Conservation (phyloP, 108 stramenopile species). For the Aurantiochytrium sp. region DNA sequence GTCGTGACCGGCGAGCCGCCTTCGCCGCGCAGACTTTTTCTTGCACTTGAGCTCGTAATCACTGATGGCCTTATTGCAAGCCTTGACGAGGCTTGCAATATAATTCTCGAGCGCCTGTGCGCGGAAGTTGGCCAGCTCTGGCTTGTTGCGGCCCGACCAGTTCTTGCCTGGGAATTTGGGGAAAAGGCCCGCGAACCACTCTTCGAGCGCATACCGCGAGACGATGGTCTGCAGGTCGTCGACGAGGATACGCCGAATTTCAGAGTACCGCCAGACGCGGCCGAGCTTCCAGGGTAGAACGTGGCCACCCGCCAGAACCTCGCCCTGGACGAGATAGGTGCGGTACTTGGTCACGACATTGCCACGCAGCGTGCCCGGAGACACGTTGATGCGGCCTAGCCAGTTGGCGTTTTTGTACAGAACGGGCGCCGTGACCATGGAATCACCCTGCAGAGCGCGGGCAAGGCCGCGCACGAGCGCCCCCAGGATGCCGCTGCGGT, state of each 20-base stretch:
- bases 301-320: slow-evolving; percentile 1
- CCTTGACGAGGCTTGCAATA: background rate
- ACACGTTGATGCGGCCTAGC: background rate
- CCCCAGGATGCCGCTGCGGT: background rate
- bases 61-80: background rate
- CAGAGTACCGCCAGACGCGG: background rate
- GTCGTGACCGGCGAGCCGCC: background rate
- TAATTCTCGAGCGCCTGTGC: background rate
- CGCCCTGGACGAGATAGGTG: slow-evolving; percentile 1
- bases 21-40: background rate
- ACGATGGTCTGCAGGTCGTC: background rate
- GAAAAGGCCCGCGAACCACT: background rate
- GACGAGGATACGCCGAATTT: background rate
- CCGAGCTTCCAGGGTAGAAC: slow-evolving; percentile 17
- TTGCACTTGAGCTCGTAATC: slow-evolving; percentile 13
- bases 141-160: background rate
- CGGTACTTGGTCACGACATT: slow-evolving; percentile 9
- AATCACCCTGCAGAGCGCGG: background rate
- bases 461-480: background rate
- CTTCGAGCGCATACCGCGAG: background rate
- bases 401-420: background rate
- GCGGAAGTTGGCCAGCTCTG: background rate
- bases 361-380: background rate
- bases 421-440: background rate
- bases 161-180: background rate